Percentiles rank a stretch among this genome's conserved stretches.
phyloP scores from a whole-genome alignment of 148 eudicot genomes.

The Nepenthes gracilis region DNA sequence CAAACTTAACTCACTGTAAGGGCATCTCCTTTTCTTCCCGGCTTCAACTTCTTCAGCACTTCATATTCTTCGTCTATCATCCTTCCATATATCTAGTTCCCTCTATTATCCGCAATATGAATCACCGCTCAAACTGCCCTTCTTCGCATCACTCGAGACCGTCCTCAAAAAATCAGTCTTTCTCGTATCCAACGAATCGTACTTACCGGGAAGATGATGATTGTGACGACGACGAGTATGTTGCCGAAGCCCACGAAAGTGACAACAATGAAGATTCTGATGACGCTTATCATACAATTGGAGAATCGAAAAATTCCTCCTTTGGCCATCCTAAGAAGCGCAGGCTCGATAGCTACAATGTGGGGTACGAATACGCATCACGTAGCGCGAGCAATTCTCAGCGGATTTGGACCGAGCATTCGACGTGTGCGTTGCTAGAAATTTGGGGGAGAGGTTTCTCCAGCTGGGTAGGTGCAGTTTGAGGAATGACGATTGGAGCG shows the following conservation, averaged over 20 bases:
- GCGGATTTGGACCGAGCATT: conserved; percentile 59
- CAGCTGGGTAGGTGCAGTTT: conserved; percentile 73
- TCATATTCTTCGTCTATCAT: not conserved
- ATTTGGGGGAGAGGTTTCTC: conserved; percentile 83
- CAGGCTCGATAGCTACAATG: conserved; percentile 33
- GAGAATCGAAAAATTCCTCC: conserved; percentile 17
- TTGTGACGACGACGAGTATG: conserved; percentile 23
- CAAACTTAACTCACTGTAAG: too few relatives aligned
- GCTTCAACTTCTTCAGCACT: not conserved
- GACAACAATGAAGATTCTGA: conserved; percentile 19
- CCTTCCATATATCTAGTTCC: not conserved
- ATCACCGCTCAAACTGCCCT: conserved; percentile 12
- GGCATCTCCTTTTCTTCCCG: too few relatives aligned
- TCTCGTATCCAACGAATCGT: conserved; percentile 10
- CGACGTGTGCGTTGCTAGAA: conserved; percentile 44
- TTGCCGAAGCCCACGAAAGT: conserved; percentile 16
- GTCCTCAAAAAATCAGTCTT: conserved; percentile 12
- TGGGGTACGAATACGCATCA: conserved; percentile 34
- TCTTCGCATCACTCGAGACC: conserved; percentile 18
- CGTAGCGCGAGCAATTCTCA: conserved; percentile 9
- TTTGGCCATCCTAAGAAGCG: conserved; percentile 51
- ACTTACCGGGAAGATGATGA: conserved; percentile 23
- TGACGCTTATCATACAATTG: conserved; percentile 20
- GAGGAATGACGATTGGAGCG: conserved; percentile 80
- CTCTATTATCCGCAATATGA: conserved; percentile 3